These are phyloP conservation scores for Pichia sp. DNA, from an alignment of 1,139 yeast species.

Conservation along the genomic window DNA sequence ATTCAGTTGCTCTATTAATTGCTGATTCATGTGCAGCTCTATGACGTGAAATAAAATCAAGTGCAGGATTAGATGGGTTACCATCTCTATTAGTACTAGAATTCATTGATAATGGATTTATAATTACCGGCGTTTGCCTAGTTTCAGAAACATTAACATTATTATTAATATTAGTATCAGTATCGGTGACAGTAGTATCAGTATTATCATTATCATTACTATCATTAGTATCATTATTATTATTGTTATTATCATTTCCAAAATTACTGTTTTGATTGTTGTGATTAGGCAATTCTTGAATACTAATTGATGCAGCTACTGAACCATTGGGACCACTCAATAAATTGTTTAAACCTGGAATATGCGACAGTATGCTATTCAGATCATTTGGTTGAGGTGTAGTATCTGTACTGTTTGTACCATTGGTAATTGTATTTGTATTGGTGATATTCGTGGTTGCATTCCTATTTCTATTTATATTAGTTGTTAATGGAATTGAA, in stretches of 20 bases:
- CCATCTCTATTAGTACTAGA: background rate
- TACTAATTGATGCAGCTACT: slow-evolving; percentile 11
- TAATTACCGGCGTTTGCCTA: background rate
- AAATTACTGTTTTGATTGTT: background rate
- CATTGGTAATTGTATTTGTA: background rate
- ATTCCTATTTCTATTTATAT: background rate
- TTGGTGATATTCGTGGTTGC: background rate
- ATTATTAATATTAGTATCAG: background rate
- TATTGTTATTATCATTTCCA: too few species aligned
- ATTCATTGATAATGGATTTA: background rate
- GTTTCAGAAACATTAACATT: background rate
- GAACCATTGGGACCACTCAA: slow-evolving; percentile 5
- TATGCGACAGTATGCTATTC: background rate
- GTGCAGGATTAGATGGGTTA: background rate
- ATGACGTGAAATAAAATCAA: background rate
- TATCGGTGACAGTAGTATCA: background rate
- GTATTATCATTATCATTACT: background rate
- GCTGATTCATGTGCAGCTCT: slow-evolving; percentile 3
- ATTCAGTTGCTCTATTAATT: slow-evolving; percentile 7
- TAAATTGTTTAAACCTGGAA: background rate
- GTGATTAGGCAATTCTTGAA: slow-evolving; percentile 9
- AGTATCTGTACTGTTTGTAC: background rate
- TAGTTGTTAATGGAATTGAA: slow-evolving; percentile 8
- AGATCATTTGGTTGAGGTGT: background rate
- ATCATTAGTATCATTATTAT: background rate